Base-by-base conservation (phyloP, 306 rosid genomes). In the Glycyrrhiza uralensis region DNA sequence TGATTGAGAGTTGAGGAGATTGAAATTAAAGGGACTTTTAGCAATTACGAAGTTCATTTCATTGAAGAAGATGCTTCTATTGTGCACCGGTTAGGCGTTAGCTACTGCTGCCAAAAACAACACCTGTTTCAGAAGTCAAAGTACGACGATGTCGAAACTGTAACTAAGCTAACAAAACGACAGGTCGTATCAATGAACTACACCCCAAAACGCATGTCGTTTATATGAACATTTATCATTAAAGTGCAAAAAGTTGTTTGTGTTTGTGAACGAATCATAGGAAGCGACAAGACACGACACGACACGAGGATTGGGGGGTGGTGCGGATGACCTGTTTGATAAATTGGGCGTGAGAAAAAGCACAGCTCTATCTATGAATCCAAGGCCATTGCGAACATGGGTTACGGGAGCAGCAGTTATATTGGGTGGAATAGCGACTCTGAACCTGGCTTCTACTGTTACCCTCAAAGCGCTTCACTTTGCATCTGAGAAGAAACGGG, bases 401-500 rank as follows among this genome's bases (percentile, higher is more conserved):
- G 63, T 74, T 70, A 62, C 60, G 2, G 89, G 85, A 4, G 81
- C 88, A 28, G 84, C 73, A 17, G 79, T 86, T 26, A 80, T 94
- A 51, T 54, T 85, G 3, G 91, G 91, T 9, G 98, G 97, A 64
- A 13, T 87, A 56, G 28, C 70, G 52, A 78, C 96, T 11, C 71
- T 94, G 29, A 91, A 89, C 46, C 22, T 91, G 50, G 91, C 82
- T 78, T 91, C 89, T 17, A 54, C 90, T 9, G 86, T 69, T 73
- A 86, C 96, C 13, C 76, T 91, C 15, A 81, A 85, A 76, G 82
- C 79, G 18, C 84, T 94, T 60, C 83, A 80, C 6, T 24, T 79
- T 38, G 77, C 72, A 59, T 42, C 85, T 23, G 95, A 91, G 76
- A 82, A 87, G 72, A 91, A 87, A 85, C 74, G 92, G 83, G 98